phyloP scores from a whole-genome alignment of 2,329 filamentous ascomycete species.

The Gyromitra esculenta region DNA sequence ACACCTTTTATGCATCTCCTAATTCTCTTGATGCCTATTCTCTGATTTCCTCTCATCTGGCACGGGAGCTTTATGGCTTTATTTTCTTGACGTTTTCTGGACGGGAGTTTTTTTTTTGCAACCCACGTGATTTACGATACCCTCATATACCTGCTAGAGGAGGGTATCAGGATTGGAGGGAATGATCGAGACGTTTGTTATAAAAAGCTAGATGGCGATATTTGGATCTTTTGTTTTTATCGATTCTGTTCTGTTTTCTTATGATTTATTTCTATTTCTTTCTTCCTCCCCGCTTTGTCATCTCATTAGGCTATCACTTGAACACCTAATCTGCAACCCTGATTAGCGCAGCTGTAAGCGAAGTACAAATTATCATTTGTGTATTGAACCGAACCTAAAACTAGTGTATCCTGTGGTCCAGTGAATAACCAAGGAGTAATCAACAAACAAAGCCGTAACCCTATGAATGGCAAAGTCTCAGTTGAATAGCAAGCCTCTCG shows the following conservation, averaged over 20 bases:
- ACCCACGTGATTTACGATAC: conserved; percentile 26
- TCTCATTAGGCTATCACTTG: neutral
- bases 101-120: conserved; percentile 13
- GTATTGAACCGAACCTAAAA: neutral
- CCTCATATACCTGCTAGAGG: conserved; percentile 17
- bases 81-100: conserved; percentile 6
- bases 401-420: neutral
- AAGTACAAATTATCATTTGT: neutral
- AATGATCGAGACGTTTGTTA: conserved; percentile 25
- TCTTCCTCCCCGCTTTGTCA: neutral
- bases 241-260: conserved; percentile 2
- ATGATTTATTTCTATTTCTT: neutral
- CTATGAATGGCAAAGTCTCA: too few relatives aligned
- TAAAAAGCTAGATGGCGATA: conserved; percentile 20
- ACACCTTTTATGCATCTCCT: conserved; percentile 16
- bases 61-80: conserved; percentile 9
- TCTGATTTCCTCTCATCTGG: neutral
- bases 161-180: conserved; percentile 1
- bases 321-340: neutral
- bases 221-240: conserved; percentile 30
- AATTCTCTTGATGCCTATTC: conserved; percentile 18
- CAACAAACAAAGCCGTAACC: neutral
- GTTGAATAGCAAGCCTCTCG: neutral
- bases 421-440: neutral
- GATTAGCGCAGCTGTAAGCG: neutral